Evolutionary conservation across 2,329 filamentous ascomycete species (phyloP), one percentile per base, ranked within the genome.

Genomic region (Fragosphaeria purpurea): DNA sequence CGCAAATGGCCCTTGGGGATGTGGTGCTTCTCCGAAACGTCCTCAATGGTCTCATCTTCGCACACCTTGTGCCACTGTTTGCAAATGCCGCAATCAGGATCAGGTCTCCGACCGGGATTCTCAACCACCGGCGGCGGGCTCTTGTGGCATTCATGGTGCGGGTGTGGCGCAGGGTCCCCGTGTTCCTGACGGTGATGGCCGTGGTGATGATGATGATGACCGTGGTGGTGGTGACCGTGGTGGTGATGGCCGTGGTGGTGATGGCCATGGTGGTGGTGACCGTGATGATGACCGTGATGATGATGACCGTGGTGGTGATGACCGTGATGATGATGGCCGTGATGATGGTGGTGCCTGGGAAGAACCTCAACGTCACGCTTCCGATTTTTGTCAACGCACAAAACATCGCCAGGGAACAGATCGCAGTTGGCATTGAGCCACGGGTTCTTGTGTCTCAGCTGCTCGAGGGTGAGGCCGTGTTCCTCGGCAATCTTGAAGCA

Each of bases 31-130:
- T 38, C 4, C 37, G 30, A 33, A 33, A 54, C 40, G 38, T 10
- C 22, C n/a, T 35, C n/a, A 10, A 34, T 38, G 4, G 46, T 49
- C 5, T 54, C 52, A 12, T 37, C 46, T n/a, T 13, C 38, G 32
- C 46, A 44, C 30, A 49, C 49, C 30, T 49, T 43, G 52, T 54
- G 46, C 48, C 44, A 54, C 33, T 35, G 10, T 30, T 46, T 39
- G 46, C 52, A 54, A 9, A 39, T 32, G 9, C 38, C 46, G 41
- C 52, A 45, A 39, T 42, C 22, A 22, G 22, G 22, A 22, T 22
- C 22, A 22, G 22, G 22, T 22, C 22, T 22, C 22, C 22, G 22
- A 22, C 22, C 22, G 22, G 22, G 22, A 22, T 22, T 22, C 22
- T 22, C 22, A 22, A 22, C 22, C 22, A 22, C 22, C 22, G 22